Evolutionary conservation across 257 asterid genomes (phyloP), one percentile per base, ranked within the genome.

Genomic region (Lycium barbarum): DNA sequence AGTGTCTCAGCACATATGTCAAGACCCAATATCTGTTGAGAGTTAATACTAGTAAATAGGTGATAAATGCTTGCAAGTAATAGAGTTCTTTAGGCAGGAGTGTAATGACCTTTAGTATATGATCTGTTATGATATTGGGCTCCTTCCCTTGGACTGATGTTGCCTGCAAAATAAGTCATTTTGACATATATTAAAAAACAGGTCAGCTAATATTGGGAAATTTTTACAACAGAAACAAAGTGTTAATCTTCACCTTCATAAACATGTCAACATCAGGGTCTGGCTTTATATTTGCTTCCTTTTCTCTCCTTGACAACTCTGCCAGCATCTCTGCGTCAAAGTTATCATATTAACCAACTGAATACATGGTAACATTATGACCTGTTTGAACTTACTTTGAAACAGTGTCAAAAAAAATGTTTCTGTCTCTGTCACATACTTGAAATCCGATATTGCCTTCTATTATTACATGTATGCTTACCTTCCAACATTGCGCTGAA

Each of bases 241-340:
- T 14, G 49, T 15, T 36, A 14, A 38, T 71, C 18, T 15, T 54
- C 54, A 95, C 99, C 99, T 96, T 96, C 98, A 96, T 94, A 91
- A 83, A 93, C 15, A 94, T 88, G 88, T 94, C 99, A 74, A 94
- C 63, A 90, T 93, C 98, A 72, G 96, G 93, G 65, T 96, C 96
- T 0, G 99, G 98, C 72, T 92, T 92, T 81, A 96, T 94, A 84
- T 93, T 94, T 38, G 96, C 95, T 58, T 90, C 95, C 88, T 94
- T 94, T 87, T 95, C 99, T 86, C 98, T 92, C 78, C 97, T 92
- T 51, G 94, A 94, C 88, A 95, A 85, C 58, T 95, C 98, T 3
- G 91, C 92, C 90, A 93, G 83, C 89, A 92, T 90, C 66, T 91
- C 98, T 94, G 92, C 84, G 87, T 79, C 53, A 68, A 38, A 7